phyloP scores from a whole-genome alignment of 306 rosid species.

The Luffa aegyptiaca region DNA sequence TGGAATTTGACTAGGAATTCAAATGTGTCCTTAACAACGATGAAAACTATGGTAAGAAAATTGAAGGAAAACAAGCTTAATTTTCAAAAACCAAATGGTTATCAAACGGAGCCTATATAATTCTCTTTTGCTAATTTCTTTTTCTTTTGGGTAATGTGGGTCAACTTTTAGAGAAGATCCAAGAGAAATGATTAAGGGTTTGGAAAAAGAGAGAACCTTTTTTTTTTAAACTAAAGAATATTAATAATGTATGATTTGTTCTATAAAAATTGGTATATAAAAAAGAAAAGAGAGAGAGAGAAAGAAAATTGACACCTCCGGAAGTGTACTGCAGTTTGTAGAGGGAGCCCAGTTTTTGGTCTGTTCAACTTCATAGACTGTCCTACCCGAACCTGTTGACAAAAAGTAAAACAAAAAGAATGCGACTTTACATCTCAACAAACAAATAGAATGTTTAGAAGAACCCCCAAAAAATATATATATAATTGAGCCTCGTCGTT shows the following conservation, averaged over 20 bases:
- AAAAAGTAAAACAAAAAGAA: constrained; percentile 64
- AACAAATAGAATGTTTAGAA: constrained; percentile 22
- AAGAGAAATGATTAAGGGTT: background rate
- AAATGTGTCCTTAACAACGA: too few relatives aligned
- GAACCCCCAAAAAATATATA: background rate
- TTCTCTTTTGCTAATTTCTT: background rate
- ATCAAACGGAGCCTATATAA: too few relatives aligned
- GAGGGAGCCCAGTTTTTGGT: constrained; percentile 76
- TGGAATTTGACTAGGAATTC: too few relatives aligned
- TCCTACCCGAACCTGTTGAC: constrained; percentile 53
- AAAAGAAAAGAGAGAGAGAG: constrained; percentile 15
- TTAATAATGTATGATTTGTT: background rate
- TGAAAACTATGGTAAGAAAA: too few relatives aligned
- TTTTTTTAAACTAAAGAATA: background rate
- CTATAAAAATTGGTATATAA: background rate
- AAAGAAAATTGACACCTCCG: constrained; percentile 46
- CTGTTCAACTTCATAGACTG: constrained; percentile 65
- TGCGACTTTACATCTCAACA: constrained; percentile 41
- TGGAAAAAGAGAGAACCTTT: background rate
- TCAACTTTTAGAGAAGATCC: constrained; percentile 1
- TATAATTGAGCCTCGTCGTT: constrained; percentile 2
- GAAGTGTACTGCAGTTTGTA: constrained; percentile 52
- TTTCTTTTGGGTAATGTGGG: background rate
- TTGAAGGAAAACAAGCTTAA: too few relatives aligned
- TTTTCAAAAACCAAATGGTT: too few relatives aligned